Conservation (phyloP, 2,329 filamentous ascomycete species). For the Aspergillus spinulosporus region DNA sequence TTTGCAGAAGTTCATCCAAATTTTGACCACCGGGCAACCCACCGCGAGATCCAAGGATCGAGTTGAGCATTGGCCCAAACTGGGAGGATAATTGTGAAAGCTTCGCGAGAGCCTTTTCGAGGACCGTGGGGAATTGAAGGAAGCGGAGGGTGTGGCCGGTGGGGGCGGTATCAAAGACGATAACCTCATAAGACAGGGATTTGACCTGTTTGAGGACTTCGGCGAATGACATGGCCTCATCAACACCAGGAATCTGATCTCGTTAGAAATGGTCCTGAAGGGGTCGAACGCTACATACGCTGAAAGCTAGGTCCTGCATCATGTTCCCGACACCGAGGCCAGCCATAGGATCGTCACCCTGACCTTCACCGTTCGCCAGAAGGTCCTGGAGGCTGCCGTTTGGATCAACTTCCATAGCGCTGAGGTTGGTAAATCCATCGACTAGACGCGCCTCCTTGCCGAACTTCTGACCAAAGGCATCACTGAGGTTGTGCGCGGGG, state of each 20-base stretch:
- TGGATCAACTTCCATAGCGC: constrained; percentile 98
- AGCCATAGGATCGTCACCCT: constrained; percentile 64
- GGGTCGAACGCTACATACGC: constrained; percentile 53
- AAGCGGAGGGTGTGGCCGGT: constrained; percentile 98
- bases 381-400: constrained; percentile 97
- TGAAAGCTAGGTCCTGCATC: constrained; percentile 98
- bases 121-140: constrained; percentile 94
- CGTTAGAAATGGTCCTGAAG: constrained; percentile 12
- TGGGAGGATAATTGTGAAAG: constrained; percentile 90
- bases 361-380: constrained; percentile 71
- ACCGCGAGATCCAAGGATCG: constrained; percentile 76
- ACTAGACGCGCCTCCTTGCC: constrained; percentile 95
- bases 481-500: constrained; percentile 94
- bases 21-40: constrained; percentile 88
- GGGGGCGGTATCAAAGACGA: constrained; percentile 98
- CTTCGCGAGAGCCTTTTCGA: constrained; percentile 98
- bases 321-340: constrained; percentile 79
- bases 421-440: constrained; percentile 88
- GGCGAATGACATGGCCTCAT: constrained; percentile 99
- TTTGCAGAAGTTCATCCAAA: constrained; percentile 86
- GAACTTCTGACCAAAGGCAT: constrained; percentile 98
- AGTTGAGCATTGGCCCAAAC: constrained; percentile 94
- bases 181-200: constrained; percentile 96
- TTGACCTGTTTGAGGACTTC: constrained; percentile 99
- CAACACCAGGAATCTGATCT: constrained; percentile 92